Evolutionary conservation across 2,329 filamentous ascomycete genomes (phyloP), one percentile per base, ranked within the genome.

Genomic region (Phialophora tarda): DNA sequence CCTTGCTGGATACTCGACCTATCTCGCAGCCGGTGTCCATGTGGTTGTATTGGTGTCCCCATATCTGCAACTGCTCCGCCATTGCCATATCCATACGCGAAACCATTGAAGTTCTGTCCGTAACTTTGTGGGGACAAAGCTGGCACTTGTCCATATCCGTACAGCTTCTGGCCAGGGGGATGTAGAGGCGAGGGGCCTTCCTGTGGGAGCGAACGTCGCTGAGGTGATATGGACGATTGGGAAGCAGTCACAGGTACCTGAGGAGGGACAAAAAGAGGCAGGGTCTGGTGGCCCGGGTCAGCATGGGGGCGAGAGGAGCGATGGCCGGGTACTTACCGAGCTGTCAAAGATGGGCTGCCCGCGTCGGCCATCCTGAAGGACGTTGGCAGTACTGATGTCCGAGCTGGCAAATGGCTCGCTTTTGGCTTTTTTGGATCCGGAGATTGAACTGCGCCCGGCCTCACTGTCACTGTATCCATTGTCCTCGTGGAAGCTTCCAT

Each of bases 341-440:
- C 94, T 98, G 79, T 98, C 94, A 81, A 89, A 89, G 80, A 97
- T 97, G 74, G 94, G 92, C 76, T 93, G 88, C 84, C 98, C 97
- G 77, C 95, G 89, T 79, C 95, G 90, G 72, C 94, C 93, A 76
- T 96, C 95, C 80, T 98, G 94, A 68, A 99, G 91, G 78, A 99
- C 98, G 77, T 99, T 99, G 73, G 97, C 93, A 73, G 97, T 88
- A 77, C 94, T 98, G 76, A 99, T 99, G 73, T 99, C 95, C 17
- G 95, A 96, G 77, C 92, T 97, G 57, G 92, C 93, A 74, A 97
- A 87, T 71, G 92, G 90, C 74, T 97, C 93, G 71, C 84, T 88
- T 78, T 91, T 93, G 73, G 85, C 87, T 77, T 91, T 91, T 74
- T 91, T 89, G 66, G 90, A 90, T 71, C 86, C 86, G 17, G 84